Base-by-base conservation (phyloP, 2,329 filamentous ascomycete genomes). In the Domatiomyces catenatus region DNA sequence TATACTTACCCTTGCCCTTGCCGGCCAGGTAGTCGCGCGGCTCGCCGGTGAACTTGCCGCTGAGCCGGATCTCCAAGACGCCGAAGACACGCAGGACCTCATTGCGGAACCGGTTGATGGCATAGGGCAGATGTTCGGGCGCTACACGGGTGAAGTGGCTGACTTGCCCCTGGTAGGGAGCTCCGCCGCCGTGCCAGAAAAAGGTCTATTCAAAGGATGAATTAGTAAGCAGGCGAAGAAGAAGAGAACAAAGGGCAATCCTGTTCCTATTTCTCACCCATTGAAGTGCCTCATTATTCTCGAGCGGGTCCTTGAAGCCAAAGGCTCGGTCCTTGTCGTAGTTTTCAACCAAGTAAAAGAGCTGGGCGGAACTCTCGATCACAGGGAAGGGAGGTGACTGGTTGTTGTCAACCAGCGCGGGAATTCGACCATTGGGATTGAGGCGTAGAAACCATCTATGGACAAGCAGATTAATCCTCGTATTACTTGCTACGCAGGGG, bases 31-130 rank as follows among this genome's bases (percentile, higher is more conserved):
- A 77, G 6, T 77, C 72, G 10, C 70, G 62, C 10, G 69, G 66
- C 52, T 70, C 62, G 8, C 69, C 71, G 12, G 69, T 71, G 59
- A 72, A 75, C 56, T 74, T 75, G 12, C 75, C 75, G 0, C 66
- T 70, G 1, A 76, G 64, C 8, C 69, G 72, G 51, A 76, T 73
- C 52, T 76, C 74, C n/a, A 76, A 66, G n/a, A 77, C 75, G 48
- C 71, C 73, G 56, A 67, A 76, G 8, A 76, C 69, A 4, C 74
- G 69, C 2, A 74, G 63, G 1, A 69, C 72, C 58, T 76, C 73
- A 48, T 75, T 76, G 47, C 62, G 65, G 67, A 73, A 77, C 36
- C 72, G 69, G 19, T 69, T 65, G 56, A 75, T 72, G 10, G 73
- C 73, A 61, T 72, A 73, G 10, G 65, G 64, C 50, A 72, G 67